Percentiles rank a stretch among this genome's conserved stretches.
Evolutionary conservation across 2,329 filamentous ascomycete species (phyloP).

Genomic region (Polychaeton citri): DNA sequence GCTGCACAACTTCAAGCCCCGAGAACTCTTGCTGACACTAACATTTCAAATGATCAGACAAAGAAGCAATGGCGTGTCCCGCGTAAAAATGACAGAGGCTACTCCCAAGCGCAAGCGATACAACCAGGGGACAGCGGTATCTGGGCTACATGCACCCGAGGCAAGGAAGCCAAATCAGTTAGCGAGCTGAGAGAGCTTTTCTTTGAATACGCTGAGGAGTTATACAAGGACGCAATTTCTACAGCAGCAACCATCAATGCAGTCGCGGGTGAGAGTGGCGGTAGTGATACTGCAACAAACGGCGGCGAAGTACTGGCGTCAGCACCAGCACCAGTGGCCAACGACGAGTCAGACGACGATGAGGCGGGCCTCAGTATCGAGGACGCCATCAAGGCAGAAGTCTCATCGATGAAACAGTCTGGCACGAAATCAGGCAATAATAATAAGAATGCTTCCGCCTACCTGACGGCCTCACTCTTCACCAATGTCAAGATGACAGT

Average conservation of each 20-base stretch:
- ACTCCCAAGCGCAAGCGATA: conserved; percentile 26
- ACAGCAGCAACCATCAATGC: neutral
- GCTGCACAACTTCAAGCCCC: too few relatives aligned
- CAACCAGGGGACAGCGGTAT: conserved; percentile 60
- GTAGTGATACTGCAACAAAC: conserved; percentile 4
- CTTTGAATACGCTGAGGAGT: conserved; percentile 49
- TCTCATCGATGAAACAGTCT: conserved; percentile 48
- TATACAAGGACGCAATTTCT: conserved; percentile 33
- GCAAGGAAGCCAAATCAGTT: conserved; percentile 56
- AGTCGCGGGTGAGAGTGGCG: conserved; percentile 26
- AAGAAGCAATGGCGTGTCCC: conserved; percentile 33
- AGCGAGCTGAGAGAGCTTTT: conserved; percentile 54
- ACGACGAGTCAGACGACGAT: conserved; percentile 13
- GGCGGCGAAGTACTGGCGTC: neutral
- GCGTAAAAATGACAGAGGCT: conserved; percentile 11
- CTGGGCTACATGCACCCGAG: conserved; percentile 64
- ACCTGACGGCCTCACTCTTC: conserved; percentile 34
- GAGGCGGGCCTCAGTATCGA: conserved; percentile 48
- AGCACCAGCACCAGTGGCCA: too few relatives aligned
- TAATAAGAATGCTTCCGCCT: neutral
- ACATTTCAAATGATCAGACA: conserved; percentile 21
- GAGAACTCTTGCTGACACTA: too few relatives aligned
- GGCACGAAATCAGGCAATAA: neutral
- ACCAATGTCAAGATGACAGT: conserved; percentile 41
- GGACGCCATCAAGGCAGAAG: conserved; percentile 55